Base-by-base conservation (phyloP, 495 filamentous ascomycete species). In the Aspergillus carlsbadensis region DNA sequence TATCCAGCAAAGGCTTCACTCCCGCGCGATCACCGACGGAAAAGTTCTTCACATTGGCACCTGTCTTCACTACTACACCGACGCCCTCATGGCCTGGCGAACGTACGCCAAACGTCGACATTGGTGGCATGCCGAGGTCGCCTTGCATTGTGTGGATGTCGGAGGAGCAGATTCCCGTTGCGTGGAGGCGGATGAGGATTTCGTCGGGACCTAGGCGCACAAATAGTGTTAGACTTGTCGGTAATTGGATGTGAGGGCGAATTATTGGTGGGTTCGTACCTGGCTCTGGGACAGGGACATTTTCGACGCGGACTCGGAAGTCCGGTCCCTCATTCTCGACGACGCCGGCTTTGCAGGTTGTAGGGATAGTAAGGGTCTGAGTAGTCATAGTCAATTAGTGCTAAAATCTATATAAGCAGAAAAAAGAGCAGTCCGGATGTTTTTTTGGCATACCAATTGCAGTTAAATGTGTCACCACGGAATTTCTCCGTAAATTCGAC, bases 1-100 rank as follows among this genome's bases (percentile, higher is more conserved):
- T 74, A 64, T 79, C 71, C 44, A 69, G 66, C 10, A 82, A 64
- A 20, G 79, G 84, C 57, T 83, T 84, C 50, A 81, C 70, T 11
- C 84, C 83, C 5, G 74, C 83, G 15, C 82, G 70, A 60, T 84
- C 81, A 21, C 84, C 84, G 11, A 79, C 54, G 42, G 81, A 77
- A 56, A 83, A 76, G 33, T 67, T 74, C 76, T n/a, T 77, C 37
- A 41, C 37, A 18, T 17, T 72, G 20, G 59, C 50, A 8, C 80
- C 81, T 5, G 78, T 54, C 36, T 80, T 74, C 10, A 82, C 80
- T 7, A 84, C 75, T 0, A 81, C 71, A 13, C 81, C 81, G 6
- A 77, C 78, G 33, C 81, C 80, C 64, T 84, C 80, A 8, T 84
- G 81, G 13, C 81, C 81, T 4, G 0, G 81, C 68, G 34, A 72